Conservation (phyloP, 768 basidiomycete genomes). For the Tephrocybe sp. region DNA sequence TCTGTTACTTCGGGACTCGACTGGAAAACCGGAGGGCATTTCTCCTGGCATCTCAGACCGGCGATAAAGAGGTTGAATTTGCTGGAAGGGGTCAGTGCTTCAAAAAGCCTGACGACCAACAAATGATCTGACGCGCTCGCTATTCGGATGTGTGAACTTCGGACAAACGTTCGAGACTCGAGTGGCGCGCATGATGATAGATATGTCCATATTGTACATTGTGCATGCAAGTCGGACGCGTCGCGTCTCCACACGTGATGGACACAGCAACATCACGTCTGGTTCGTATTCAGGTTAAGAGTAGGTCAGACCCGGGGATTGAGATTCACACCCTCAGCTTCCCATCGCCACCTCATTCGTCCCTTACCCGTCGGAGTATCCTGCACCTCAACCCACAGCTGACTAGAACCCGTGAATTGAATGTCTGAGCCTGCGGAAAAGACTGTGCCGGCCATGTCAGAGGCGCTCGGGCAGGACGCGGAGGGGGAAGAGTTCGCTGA, state of each 20-base stretch:
- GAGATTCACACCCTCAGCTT: constrained; percentile 19
- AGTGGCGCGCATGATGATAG: too few relatives aligned
- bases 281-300: constrained; percentile 14
- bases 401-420: not conserved
- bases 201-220: too few relatives aligned
- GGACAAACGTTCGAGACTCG: too few relatives aligned
- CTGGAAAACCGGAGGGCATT: too few relatives aligned
- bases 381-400: not conserved
- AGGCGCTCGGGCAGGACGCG: constrained; percentile 12
- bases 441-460: constrained; percentile 9
- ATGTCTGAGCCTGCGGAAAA: constrained; percentile 19
- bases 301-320: constrained; percentile 15
- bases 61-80: too few relatives aligned
- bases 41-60: too few relatives aligned
- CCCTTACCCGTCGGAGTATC: constrained; percentile 1
- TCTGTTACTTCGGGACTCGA: not conserved
- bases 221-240: not conserved
- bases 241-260: constrained; percentile 18
- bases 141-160: too few relatives aligned
- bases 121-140: too few relatives aligned
- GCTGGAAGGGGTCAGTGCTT: too few relatives aligned
- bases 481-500: constrained; percentile 2
- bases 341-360: constrained; percentile 3
- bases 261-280: constrained; percentile 11
- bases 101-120: too few relatives aligned